Evolutionary conservation across 495 filamentous ascomycete species (phyloP).

Genomic region (Aspergillus panamensis): DNA sequence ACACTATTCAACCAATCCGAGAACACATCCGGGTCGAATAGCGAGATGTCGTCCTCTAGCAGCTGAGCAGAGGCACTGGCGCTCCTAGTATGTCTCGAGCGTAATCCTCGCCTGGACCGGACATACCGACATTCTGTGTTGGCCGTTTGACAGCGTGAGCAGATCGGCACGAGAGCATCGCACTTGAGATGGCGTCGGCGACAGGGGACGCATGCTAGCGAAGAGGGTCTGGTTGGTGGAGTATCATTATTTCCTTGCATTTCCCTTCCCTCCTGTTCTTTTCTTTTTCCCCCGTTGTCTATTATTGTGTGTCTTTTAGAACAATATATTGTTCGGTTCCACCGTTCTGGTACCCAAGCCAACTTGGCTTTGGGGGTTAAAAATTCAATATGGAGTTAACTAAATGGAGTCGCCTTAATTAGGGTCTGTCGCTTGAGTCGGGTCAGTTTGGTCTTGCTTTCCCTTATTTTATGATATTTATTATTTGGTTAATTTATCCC

Average conservation of each 20-base stretch:
- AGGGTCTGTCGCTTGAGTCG: too few species aligned
- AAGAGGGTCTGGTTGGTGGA: constrained; percentile 26
- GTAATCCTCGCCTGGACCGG: constrained; percentile 33
- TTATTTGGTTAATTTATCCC: background rate
- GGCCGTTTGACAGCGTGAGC: constrained; percentile 25
- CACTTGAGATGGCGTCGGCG: constrained; percentile 56
- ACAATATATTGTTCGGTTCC: background rate
- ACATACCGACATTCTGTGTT: constrained; percentile 27
- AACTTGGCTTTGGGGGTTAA: background rate
- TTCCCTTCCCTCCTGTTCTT: background rate
- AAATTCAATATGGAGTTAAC: too few species aligned
- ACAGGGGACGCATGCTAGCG: constrained; percentile 55
- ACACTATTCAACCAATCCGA: constrained; percentile 20
- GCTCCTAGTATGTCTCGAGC: constrained; percentile 19
- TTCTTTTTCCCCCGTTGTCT: background rate
- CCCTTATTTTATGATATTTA: too few species aligned
- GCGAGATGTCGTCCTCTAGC: constrained; percentile 13
- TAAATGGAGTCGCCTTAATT: too few species aligned
- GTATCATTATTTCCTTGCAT: background rate
- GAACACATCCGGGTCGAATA: constrained; percentile 17
- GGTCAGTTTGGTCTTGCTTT: too few species aligned
- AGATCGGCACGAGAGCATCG: constrained; percentile 46
- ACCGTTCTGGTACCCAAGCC: background rate
- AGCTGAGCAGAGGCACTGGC: constrained; percentile 6
- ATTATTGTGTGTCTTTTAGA: background rate